Base-by-base conservation (phyloP, 352 stramenopile genomes). In the Aphanomyces euteiches region DNA sequence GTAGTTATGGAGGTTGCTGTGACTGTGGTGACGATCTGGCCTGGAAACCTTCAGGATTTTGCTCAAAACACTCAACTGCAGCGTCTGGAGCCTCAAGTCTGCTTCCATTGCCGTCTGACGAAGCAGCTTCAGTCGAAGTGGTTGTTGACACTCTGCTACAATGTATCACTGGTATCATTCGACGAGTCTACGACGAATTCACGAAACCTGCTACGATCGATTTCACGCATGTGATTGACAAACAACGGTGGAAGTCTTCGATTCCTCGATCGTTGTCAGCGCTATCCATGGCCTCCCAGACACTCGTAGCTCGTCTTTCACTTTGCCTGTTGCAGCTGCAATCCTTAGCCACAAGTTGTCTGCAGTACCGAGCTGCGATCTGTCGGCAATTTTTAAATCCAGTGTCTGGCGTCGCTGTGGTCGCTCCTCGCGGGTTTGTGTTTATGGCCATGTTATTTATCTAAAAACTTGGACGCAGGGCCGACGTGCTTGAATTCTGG, bases 21-120 rank as follows among this genome's bases (percentile, higher is more conserved):
- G 86, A 94, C 76, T 94, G 86, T 63, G 86, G 86, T 19, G 86
- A 94, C 68, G 81, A 85, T 3, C 63, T 94, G 34, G 86, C 86
- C 10, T 94, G 86, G 86, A 87, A 84, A 65, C 76, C 82, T 0
- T 77, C 88, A 43, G 86, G 86, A 1, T 94, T 94, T 72, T 94
- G 86, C 72, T 90, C 87, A 67, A 83, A 81, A 63, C 86, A 93
- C 56, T 10, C 54, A 47, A 50, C 60, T 43, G 28, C 13, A 13
- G 0, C 76, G 74, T 1, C 66, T 72, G 43, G 66, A 53, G 28
- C 56, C 38, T 34, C 56, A 13, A 15, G 53, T 10, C 34, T 72
- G 8, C 28, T 38, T 15, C 41, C 34, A 7, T 40, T 70, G 15
- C 38, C 53, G 4, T 67, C 48, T 8, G 38, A 50, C 17, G 37